A percentile compares a stretch with the other conserved stretches of the same genome.
Conservation (phyloP, 768 basidiomycete species). For the Leccinum barrowsii region DNA sequence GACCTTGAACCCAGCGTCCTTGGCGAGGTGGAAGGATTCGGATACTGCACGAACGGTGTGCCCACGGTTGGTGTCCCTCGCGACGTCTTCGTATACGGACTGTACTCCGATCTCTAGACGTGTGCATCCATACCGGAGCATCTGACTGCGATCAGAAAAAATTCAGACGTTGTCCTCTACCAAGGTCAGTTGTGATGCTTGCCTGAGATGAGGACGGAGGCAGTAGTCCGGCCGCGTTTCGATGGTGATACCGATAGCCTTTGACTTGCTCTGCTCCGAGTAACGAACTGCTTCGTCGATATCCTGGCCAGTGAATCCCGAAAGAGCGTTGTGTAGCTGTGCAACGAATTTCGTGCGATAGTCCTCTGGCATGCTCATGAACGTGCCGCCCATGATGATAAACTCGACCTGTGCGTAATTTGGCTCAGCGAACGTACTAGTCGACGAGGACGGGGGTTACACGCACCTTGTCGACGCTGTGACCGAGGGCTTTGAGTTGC, state of each 20-base stretch:
- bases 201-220: constrained; percentile 92
- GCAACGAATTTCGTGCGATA: constrained; percentile 93
- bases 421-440: not conserved
- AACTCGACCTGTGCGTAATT: constrained; percentile 63
- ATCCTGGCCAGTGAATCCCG: constrained; percentile 89
- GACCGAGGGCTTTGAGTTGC: constrained; percentile 92
- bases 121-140: constrained; percentile 98
- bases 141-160: constrained; percentile 58
- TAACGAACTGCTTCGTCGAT: constrained; percentile 97
- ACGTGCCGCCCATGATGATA: constrained; percentile 98
- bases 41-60: constrained; percentile 97
- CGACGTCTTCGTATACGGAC: constrained; percentile 98
- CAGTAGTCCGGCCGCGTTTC: constrained; percentile 99
- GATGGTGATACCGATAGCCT: constrained; percentile 98
- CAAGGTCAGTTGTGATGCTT: constrained; percentile 7
- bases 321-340: constrained; percentile 94
- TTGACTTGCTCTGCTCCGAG: constrained; percentile 96
- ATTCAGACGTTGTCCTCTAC: not conserved
- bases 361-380: constrained; percentile 99
- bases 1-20: constrained; percentile 99
- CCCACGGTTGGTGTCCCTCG: constrained; percentile 96
- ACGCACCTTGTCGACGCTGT: constrained; percentile 90
- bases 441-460: constrained; percentile 4
- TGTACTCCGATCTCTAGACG: constrained; percentile 98
- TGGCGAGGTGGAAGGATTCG: constrained; percentile 95